phyloP scores from a whole-genome alignment of 257 asterid genomes.

The Scutellaria barbata region DNA sequence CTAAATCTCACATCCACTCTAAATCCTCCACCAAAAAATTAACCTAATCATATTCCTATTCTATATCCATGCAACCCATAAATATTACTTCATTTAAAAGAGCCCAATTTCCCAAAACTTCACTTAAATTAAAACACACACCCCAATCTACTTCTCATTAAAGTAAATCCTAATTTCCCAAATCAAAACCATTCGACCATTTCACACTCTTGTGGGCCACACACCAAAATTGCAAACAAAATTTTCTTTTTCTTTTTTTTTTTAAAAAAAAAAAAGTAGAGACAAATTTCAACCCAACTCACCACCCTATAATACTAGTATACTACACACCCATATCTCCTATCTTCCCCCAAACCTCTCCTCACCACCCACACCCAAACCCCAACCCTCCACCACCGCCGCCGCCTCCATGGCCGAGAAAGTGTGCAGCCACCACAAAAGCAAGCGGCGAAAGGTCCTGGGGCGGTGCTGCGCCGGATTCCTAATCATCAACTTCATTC shows the following conservation, averaged over 20 bases:
- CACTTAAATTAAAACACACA: too few relatives aligned
- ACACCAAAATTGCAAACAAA: background rate
- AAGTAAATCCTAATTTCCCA: background rate
- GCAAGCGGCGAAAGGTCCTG: slow-evolving; percentile 38
- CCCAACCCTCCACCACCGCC: slow-evolving; percentile 2
- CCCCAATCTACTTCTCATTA: too few relatives aligned
- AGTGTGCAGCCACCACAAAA: slow-evolving; percentile 75
- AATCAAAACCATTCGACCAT: background rate
- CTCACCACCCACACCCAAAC: slow-evolving; percentile 11
- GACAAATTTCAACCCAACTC: background rate
- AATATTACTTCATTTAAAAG: too few relatives aligned
- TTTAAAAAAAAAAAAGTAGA: too few relatives aligned
- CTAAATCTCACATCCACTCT: too few relatives aligned
- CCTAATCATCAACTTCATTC: slow-evolving; percentile 50
- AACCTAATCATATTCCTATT: too few relatives aligned
- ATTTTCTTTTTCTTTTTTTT: background rate
- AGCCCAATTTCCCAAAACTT: too few relatives aligned
- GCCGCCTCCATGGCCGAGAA: slow-evolving; percentile 56
- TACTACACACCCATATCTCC: background rate
- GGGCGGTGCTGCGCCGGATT: slow-evolving; percentile 44
- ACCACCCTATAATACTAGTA: slow-evolving; percentile 37
- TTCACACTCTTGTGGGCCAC: background rate
- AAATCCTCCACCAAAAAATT: too few relatives aligned
- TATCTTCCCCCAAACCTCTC: slow-evolving; percentile 18
- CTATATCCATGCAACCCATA: too few relatives aligned